Evolutionary conservation across 805 yeast species (phyloP).

Genomic region (Lachancea quebecensis): DNA sequence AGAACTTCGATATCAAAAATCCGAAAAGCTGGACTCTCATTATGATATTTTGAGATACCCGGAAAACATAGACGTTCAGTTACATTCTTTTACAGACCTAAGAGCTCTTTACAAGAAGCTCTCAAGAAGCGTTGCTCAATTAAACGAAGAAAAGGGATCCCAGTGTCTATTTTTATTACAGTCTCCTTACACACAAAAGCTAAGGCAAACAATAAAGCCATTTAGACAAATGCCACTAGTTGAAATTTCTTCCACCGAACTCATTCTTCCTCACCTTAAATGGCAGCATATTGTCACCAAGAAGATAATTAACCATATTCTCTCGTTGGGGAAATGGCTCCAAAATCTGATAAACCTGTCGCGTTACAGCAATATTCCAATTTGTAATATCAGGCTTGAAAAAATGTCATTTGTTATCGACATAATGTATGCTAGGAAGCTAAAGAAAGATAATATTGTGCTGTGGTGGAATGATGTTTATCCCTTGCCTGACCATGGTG

Average conservation of each 20-base stretch:
- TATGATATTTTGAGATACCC: constrained; percentile 48
- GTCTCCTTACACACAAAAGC: constrained; percentile 50
- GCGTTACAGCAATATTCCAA: constrained; percentile 70
- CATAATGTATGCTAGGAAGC: constrained; percentile 73
- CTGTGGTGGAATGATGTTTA: constrained; percentile 85
- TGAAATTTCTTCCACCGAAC: constrained; percentile 50
- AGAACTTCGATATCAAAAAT: constrained; percentile 45
- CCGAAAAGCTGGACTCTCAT: constrained; percentile 37
- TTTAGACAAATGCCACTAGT: constrained; percentile 56
- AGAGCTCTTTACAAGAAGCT: constrained; percentile 52
- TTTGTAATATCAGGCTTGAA: constrained; percentile 77
- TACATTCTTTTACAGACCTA: constrained; percentile 46
- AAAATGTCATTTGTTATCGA: constrained; percentile 77
- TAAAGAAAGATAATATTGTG: constrained; percentile 57
- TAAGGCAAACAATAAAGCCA: constrained; percentile 42
- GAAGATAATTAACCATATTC: constrained; percentile 59
- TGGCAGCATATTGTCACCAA: constrained; percentile 71
- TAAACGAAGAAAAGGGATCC: constrained; percentile 61
- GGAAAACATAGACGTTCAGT: constrained; percentile 46
- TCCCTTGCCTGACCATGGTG: constrained; percentile 81
- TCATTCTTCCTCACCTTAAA: constrained; percentile 63
- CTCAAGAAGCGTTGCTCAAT: constrained; percentile 44
- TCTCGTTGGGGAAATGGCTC: constrained; percentile 70
- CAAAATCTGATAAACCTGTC: constrained; percentile 58
- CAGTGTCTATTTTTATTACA: constrained; percentile 64